Evolutionary conservation across 2,329 filamentous ascomycete genomes (phyloP), one percentile per base, ranked within the genome.

Genomic region (Fusarium nodosum): DNA sequence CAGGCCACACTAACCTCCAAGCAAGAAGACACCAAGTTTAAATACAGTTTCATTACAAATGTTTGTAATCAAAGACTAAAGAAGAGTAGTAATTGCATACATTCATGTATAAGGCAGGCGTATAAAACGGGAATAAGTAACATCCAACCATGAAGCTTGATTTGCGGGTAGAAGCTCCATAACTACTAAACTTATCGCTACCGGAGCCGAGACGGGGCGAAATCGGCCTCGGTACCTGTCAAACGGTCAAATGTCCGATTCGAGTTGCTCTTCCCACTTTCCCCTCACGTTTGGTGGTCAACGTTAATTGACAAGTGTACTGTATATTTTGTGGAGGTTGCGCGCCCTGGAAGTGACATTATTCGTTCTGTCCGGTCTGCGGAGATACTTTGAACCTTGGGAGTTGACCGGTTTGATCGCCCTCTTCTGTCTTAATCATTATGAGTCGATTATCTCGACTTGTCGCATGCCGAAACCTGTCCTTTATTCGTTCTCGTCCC

Each of bases 161-260:
- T 28, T 42, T 60, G 60, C 30, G 45, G 58, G 61, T 47, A 24
- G 28, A 28, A 31, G 33, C 24, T 58, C 52, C 51, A 65, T 58
- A 38, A 26, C 33, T 24, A 24, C 24, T 24, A 24, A 24, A 42
- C 20, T 26, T 36, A 58, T 51, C 42, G 46, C 44, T 66, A 45
- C 52, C 51, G 62, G 54, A 70, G 53, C 66, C 56, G 53, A 64
- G 56, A 69, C 41, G 54, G 62, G 52, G 45, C 54, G 52, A 44
- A 47, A 48, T 69, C 62, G 66, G 57, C 57, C 53, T 70, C 47
- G 66, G 57, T 50, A 67, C 46, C 38, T 50, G 42, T 53, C 54
- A 44, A 54, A 52, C 24, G 48, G 48, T 22, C 48, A 52, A 52
- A 52, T 52, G 24, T 41, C 48, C 48, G 48, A 52, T 52, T 36